Base-by-base conservation (phyloP, 2,329 filamentous ascomycete genomes). In the Mariannaea elegans region DNA sequence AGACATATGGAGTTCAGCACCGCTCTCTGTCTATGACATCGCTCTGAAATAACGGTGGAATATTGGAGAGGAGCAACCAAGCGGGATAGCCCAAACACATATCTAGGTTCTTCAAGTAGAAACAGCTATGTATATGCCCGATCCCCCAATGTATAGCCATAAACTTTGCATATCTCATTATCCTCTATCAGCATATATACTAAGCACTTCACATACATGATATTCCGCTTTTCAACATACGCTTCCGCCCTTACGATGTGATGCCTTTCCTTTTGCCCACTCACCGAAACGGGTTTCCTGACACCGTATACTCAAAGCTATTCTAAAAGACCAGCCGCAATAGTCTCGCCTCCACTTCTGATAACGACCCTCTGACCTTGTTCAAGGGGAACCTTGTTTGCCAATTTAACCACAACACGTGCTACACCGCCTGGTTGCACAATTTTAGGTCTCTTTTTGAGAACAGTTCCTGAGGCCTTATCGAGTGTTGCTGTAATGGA, bases 241-340 rank as follows among this genome's bases (percentile, higher is more conserved):
- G n/a, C n/a, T n/a, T n/a, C n/a, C n/a, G n/a, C n/a, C n/a, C n/a
- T n/a, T n/a, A n/a, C n/a, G n/a, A n/a, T n/a, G n/a, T n/a, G n/a
- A n/a, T n/a, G n/a, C n/a, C n/a, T n/a, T n/a, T n/a, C 32, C 14
- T n/a, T 10, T 14, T n/a, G 14, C 36, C 18, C 14, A 5, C 36
- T 39, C 5, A 18, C 6, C 36, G 36, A 4, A 8, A 39, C 6
- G 5, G 5, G 8, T 14, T 44, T 29, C 14, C 6, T 14, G 9
- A 24, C 38, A 9, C 7, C 21, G 13, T n/a, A n/a, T 9, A 42
- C 29, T 38, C 48, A 38, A 12, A 56, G 14, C 24, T 79, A 90
- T 73, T 97, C 94, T 68, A 98, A 77, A 64, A 97, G 78, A 2
- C 95, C 95, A 34, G 94, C 93, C 10, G 93, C 95, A 59, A 98